These are phyloP conservation scores for Spathaspora gorwiae DNA, from an alignment of 805 yeast species.

Conservation along the genomic window DNA sequence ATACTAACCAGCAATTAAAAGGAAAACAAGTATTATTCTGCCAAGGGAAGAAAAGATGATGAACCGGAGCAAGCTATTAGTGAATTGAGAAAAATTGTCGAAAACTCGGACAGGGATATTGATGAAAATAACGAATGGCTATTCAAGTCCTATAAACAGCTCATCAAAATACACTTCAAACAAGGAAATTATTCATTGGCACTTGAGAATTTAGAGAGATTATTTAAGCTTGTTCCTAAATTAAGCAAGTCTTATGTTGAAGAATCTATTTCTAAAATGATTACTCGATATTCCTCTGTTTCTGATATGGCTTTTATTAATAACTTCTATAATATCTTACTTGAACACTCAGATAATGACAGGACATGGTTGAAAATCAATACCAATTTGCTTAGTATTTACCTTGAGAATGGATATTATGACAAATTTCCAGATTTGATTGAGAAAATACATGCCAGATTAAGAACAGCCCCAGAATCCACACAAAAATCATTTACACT, in stretches of 20 bases:
- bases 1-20: constrained; percentile 6
- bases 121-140: constrained; percentile 23
- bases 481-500: constrained; percentile 45
- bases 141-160: constrained; percentile 38
- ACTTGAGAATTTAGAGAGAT: constrained; percentile 16
- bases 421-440: constrained; percentile 30
- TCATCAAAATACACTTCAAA: constrained; percentile 31
- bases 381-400: constrained; percentile 37
- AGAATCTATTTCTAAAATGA: constrained; percentile 34
- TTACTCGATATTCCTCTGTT: constrained; percentile 27
- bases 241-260: constrained; percentile 34
- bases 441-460: constrained; percentile 29
- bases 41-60: constrained; percentile 36
- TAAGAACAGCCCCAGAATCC: constrained; percentile 39
- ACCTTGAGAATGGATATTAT: constrained; percentile 5
- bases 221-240: constrained; percentile 19
- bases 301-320: constrained; percentile 24
- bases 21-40: constrained; percentile 32
- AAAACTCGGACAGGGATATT: constrained; percentile 10
- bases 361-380: constrained; percentile 47
- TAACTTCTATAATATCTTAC: constrained; percentile 25
- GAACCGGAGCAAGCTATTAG: constrained; percentile 20
- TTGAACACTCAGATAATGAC: constrained; percentile 23
- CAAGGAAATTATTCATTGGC: constrained; percentile 18
- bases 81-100: constrained; percentile 15